Evolutionary conservation across 352 stramenopile genomes (phyloP), one percentile per base, ranked within the genome.

Genomic region (Globisporangium uncinulatum): DNA sequence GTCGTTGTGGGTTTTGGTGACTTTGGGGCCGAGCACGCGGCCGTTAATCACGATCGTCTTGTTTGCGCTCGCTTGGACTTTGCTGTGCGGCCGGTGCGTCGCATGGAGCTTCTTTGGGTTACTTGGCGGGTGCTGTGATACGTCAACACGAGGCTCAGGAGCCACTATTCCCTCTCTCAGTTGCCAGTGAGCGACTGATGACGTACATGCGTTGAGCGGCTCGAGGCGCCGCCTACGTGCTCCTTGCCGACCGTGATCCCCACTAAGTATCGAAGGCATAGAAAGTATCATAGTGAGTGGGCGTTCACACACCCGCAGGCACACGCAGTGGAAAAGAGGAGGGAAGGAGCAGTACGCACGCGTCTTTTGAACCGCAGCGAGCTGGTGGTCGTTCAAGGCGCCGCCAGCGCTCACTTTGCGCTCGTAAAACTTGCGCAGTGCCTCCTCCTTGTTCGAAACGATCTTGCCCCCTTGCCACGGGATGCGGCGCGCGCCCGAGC

Each of bases 351-450:
- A 39, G 13, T 6, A 76, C 71, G 54, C 56, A 89, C 78, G 54
- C n/a, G 63, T 70, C 8, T 60, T 57, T 53, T 86, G 63, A 51
- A 86, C 66, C 32, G 69, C 69, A 41, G 76, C 45, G 32, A 81
- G 67, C 63, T 90, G 78, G 54, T 70, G 57, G 24, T 74, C 54
- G 58, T 74, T 73, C 46, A 83, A 65, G 39, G 75, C 58, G 56
- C 73, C 70, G 44, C 73, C 71, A 7, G 66, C 59, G 20, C 57
- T 68, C 29, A 86, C 56, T 62, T 94, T 94, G 59, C 85, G 77
- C 67, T 87, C 71, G 56, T 87, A 79, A 54, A 94, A 94, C 62
- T 94, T 94, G 58, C 74, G 80, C 73, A 94, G 68, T 34, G 85
- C 85, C 62, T 93, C 82, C 54, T 83, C 77, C 66, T 94, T 94